phyloP scores from a whole-genome alignment of 371 early-diverging fungal genomes.

The Haplosporangium sp. region DNA sequence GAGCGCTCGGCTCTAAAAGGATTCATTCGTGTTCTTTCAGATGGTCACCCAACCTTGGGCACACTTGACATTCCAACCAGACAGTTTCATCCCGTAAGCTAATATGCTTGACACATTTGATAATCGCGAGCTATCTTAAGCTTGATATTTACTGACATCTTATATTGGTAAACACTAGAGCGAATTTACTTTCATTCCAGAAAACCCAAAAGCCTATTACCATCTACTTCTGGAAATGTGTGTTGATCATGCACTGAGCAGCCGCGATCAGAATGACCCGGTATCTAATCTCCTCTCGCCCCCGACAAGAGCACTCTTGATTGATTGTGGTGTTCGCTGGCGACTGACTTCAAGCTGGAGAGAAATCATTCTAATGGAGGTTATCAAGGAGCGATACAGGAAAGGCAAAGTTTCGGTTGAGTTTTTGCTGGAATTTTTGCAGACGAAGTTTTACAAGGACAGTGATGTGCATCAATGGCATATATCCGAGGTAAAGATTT shows the following conservation, averaged over 20 bases:
- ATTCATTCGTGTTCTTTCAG: conserved; percentile 36
- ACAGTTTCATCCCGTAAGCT: conserved; percentile 36
- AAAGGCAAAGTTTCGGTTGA: conserved; percentile 56
- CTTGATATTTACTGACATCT: neutral
- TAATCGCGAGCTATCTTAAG: neutral
- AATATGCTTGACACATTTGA: neutral
- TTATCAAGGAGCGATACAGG: conserved; percentile 63
- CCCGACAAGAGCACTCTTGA: conserved; percentile 69
- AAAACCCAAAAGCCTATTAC: conserved; percentile 67
- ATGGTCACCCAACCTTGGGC: conserved; percentile 16
- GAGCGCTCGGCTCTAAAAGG: conserved; percentile 44
- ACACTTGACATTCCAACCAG: conserved; percentile 24
- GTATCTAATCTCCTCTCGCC: conserved; percentile 65
- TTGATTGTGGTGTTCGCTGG: conserved; percentile 78
- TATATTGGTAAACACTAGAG: conserved; percentile 17
- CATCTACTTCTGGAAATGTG: conserved; percentile 68
- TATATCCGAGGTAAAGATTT: conserved; percentile 54
- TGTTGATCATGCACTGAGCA: conserved; percentile 64
- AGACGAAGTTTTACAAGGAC: conserved; percentile 59
- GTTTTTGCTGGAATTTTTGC: conserved; percentile 62
- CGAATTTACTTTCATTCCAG: conserved; percentile 66
- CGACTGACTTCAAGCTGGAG: conserved; percentile 74
- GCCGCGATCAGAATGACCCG: conserved; percentile 60
- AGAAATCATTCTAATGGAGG: conserved; percentile 72
- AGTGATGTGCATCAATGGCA: conserved; percentile 63